Base-by-base conservation (phyloP, 345 rosid genomes). In the Citrus unshiu region DNA sequence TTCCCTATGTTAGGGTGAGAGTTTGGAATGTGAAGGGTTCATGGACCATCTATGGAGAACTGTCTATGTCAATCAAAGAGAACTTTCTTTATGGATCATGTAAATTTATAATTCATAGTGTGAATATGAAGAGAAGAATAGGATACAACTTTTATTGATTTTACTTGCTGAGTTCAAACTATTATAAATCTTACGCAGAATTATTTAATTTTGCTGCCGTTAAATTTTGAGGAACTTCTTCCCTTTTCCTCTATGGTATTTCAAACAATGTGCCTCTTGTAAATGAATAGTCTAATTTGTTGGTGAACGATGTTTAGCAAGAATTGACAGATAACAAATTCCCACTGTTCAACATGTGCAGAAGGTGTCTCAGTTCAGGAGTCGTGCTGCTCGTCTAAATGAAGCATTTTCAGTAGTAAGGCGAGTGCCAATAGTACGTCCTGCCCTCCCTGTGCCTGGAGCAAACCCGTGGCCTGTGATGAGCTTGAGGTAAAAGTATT, bases 351-450 rank as follows among this genome's bases (percentile, higher is more conserved):
- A 35, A 35, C 43, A 30, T 67, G 24, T 81, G 86, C 94, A 90
- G 97, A 92, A 90, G 94, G 91, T 88, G 34, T 88, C 97, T 46
- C 93, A 85, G 86, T 86, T 88, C 78, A 91, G 65, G 77, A 93
- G 86, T 72, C 97, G 91, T 19, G 90, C 91, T 22, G 91, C 94
- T 63, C 93, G 93, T 70, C 93, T 93, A 58, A 93, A 94, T 6
- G 97, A 96, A 80, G 98, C 99, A 0, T 94, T 94, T 79, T 93
- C 97, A 4, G 92, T 88, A 63, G 93, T 88, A 86, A 90, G 87
- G 84, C 89, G 97, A 54, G 93, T 93, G 74, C 98, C 98, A 2
- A 84, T 91, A 13, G 86, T 87, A 35, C 86, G 97, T 35, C 97
- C 99, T 59, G 78, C 94, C 60, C 83, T 94, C 16, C 97, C 97